Evolutionary conservation across 176 grass and related monocot genomes (phyloP).

Genomic region (Aechmea fasciata): DNA sequence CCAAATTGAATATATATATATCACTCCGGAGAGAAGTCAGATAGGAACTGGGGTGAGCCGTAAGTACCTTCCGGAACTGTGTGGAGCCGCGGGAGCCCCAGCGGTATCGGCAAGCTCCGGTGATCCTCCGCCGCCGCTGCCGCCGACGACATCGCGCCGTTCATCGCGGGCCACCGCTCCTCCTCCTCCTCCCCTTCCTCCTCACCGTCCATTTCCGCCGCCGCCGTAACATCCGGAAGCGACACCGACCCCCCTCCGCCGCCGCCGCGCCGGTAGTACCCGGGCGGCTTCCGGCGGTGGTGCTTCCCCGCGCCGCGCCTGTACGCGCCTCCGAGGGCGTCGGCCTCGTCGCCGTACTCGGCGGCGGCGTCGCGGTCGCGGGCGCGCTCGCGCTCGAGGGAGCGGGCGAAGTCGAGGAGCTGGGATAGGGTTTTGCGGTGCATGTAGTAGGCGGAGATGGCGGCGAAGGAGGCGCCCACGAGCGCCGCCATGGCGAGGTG

Average conservation of each 20-base stretch:
- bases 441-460: constrained; percentile 85
- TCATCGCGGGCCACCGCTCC: constrained; percentile 1
- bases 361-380: constrained; percentile 20
- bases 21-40: constrained; percentile 1
- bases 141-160: neutral
- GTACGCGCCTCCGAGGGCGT: neutral
- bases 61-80: constrained; percentile 51
- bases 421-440: constrained; percentile 73
- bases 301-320: neutral
- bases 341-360: constrained; percentile 11
- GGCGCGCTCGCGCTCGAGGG: constrained; percentile 48
- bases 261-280: constrained; percentile 12
- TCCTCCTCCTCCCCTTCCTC: constrained; percentile 11
- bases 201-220: neutral
- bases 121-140: constrained; percentile 28
- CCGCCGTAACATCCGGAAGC: constrained; percentile 16
- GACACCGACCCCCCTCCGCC: constrained; percentile 12
- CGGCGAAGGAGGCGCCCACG: constrained; percentile 79
- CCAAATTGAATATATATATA: neutral
- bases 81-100: constrained; percentile 62
- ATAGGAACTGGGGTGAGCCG: neutral
- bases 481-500: constrained; percentile 79
- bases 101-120: constrained; percentile 46
- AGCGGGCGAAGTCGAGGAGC: constrained; percentile 65
- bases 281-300: neutral